Conservation (phyloP, 768 basidiomycete genomes). For the Mycena chlorophos region DNA sequence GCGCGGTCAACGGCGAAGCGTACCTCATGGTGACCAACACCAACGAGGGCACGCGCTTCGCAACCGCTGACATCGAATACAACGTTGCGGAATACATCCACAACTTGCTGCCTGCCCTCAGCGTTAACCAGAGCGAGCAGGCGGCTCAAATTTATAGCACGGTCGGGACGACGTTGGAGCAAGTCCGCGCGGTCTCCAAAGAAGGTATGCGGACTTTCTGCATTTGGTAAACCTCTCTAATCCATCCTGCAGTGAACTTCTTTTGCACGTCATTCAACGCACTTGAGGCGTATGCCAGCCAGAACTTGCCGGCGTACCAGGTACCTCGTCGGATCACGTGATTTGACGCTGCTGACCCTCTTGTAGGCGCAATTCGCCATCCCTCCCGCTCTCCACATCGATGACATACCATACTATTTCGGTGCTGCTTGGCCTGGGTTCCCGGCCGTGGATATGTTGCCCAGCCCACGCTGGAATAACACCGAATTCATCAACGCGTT, state of each 20-base stretch:
- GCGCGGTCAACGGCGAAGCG: slow-evolving; percentile 35
- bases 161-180: slow-evolving; percentile 13
- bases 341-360: neutral
- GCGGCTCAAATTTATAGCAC: slow-evolving; percentile 19
- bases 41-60: slow-evolving; percentile 27
- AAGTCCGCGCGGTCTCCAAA: neutral
- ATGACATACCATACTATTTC: neutral
- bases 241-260: neutral
- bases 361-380: neutral
- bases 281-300: neutral
- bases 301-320: neutral
- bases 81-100: slow-evolving; percentile 18
- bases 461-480: neutral
- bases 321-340: too few species aligned
- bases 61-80: slow-evolving; percentile 9
- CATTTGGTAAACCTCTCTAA: neutral
- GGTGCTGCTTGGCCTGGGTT: too few species aligned
- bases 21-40: slow-evolving; percentile 28
- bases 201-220: neutral
- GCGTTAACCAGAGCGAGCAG: slow-evolving; percentile 12
- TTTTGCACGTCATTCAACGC: neutral
- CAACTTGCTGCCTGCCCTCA: slow-evolving; percentile 24
- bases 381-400: neutral
- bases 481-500: neutral
- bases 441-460: neutral